Percentiles rank a stretch among this genome's conserved stretches.
These are phyloP conservation scores for Curvularia sp. DNA, from an alignment of 2,329 filamentous ascomycete genomes.

Conservation along the genomic window DNA sequence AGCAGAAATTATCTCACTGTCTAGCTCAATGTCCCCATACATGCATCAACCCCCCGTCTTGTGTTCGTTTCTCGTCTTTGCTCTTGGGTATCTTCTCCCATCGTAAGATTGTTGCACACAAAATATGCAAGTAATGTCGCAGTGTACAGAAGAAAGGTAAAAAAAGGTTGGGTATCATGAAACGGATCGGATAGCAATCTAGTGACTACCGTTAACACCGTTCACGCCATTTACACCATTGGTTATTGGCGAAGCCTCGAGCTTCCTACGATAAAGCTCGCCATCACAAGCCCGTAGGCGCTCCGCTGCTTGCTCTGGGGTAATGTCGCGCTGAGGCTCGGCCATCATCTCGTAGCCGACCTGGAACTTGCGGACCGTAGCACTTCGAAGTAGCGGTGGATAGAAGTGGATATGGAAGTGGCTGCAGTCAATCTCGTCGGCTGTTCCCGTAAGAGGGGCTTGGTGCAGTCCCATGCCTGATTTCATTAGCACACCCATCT, in stretches of 20 bases:
- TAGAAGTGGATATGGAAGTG: slow-evolving; percentile 99
- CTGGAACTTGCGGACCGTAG: slow-evolving; percentile 93
- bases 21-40: not conserved
- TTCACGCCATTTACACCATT: slow-evolving; percentile 31
- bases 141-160: not conserved
- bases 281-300: slow-evolving; percentile 78
- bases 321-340: slow-evolving; percentile 98
- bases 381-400: slow-evolving; percentile 87
- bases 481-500: slow-evolving; percentile 15
- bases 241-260: slow-evolving; percentile 22
- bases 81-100: slow-evolving; percentile 10
- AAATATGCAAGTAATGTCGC: slow-evolving; percentile 2
- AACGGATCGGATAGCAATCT: not conserved
- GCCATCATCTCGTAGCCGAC: slow-evolving; percentile 97
- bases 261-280: slow-evolving; percentile 77
- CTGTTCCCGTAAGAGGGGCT: slow-evolving; percentile 81
- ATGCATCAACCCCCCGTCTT: not conserved
- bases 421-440: slow-evolving; percentile 83
- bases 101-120: not conserved
- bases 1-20: not conserved
- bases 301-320: slow-evolving; percentile 89
- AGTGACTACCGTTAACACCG: slow-evolving; percentile 3
- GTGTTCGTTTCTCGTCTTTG: not conserved
- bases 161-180: not conserved
- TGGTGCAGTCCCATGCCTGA: slow-evolving; percentile 91